Evolutionary conservation across 805 yeast genomes (phyloP).

Genomic region (Nakazawaea ernobii): DNA sequence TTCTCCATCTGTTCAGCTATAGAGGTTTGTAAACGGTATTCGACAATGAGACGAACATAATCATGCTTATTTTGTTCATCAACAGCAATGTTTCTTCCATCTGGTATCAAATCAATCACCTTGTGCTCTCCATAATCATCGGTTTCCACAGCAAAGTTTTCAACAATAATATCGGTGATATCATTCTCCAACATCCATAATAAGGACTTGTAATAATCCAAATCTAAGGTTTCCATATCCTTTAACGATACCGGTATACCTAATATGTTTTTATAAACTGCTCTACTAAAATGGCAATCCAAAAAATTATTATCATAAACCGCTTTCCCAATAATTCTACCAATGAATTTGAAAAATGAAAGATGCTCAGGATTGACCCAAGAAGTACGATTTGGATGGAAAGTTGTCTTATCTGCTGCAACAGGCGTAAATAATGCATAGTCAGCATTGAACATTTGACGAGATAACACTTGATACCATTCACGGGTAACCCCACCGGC

Average conservation of each 20-base stretch:
- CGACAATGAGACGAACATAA: slow-evolving; percentile 80
- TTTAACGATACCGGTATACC: slow-evolving; percentile 77
- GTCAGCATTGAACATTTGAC: slow-evolving; percentile 95
- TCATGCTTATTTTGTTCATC: slow-evolving; percentile 89
- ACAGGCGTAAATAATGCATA: slow-evolving; percentile 90
- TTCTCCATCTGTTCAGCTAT: slow-evolving; percentile 84
- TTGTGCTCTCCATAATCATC: slow-evolving; percentile 92
- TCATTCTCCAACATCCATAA: slow-evolving; percentile 97
- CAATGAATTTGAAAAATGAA: slow-evolving; percentile 90
- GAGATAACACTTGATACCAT: slow-evolving; percentile 91
- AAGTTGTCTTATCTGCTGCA: slow-evolving; percentile 86
- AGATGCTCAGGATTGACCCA: slow-evolving; percentile 91
- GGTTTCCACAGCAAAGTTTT: slow-evolving; percentile 88
- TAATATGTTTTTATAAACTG: slow-evolving; percentile 83
- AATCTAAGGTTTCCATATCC: slow-evolving; percentile 91
- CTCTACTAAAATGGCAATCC: slow-evolving; percentile 93
- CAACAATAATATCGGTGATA: slow-evolving; percentile 91
- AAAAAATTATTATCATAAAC: slow-evolving; percentile 78
- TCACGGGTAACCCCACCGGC: slow-evolving; percentile 98
- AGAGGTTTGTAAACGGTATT: slow-evolving; percentile 76
- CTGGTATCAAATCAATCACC: slow-evolving; percentile 71
- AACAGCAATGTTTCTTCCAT: slow-evolving; percentile 80
- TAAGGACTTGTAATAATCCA: slow-evolving; percentile 86
- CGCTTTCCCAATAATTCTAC: slow-evolving; percentile 91
- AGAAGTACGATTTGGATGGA: slow-evolving; percentile 91